Conservation (phyloP, 1,284 basidiomycete species). For the Heterobasidion parviporum region DNA sequence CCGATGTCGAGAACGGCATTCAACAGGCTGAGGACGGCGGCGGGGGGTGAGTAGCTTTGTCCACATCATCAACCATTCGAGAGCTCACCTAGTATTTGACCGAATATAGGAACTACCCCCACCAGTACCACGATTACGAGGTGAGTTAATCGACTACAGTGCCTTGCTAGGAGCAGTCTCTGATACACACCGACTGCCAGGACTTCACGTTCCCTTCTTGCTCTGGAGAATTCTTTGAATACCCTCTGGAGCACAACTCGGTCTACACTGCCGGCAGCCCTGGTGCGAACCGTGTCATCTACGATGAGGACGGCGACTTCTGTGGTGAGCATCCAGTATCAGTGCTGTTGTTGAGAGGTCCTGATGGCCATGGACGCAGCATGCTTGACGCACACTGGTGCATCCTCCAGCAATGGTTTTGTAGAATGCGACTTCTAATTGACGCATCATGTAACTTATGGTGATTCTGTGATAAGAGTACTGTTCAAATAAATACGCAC, state of each 20-base stretch:
- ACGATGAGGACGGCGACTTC: constrained; percentile 22
- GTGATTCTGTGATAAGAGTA: too few relatives aligned
- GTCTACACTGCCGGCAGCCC: constrained; percentile 27
- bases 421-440: too few relatives aligned
- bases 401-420: constrained; percentile 8
- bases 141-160: too few relatives aligned
- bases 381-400: constrained; percentile 30
- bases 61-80: too few relatives aligned
- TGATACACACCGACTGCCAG: constrained; percentile 4
- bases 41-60: too few relatives aligned
- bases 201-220: constrained; percentile 22
- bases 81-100: too few relatives aligned
- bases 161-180: not conserved
- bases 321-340: constrained; percentile 21
- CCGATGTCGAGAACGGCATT: too few relatives aligned
- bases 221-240: constrained; percentile 24
- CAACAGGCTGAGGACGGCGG: too few relatives aligned
- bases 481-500: too few relatives aligned
- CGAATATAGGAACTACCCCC: too few relatives aligned
- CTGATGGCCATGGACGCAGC: constrained; percentile 13
- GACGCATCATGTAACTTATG: too few relatives aligned
- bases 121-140: too few relatives aligned
- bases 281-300: constrained; percentile 32
- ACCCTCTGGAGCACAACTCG: constrained; percentile 21
- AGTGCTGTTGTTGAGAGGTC: not conserved